phyloP scores from a whole-genome alignment of 768 basidiomycete genomes.

The Kwoniella mangroviensis region DNA sequence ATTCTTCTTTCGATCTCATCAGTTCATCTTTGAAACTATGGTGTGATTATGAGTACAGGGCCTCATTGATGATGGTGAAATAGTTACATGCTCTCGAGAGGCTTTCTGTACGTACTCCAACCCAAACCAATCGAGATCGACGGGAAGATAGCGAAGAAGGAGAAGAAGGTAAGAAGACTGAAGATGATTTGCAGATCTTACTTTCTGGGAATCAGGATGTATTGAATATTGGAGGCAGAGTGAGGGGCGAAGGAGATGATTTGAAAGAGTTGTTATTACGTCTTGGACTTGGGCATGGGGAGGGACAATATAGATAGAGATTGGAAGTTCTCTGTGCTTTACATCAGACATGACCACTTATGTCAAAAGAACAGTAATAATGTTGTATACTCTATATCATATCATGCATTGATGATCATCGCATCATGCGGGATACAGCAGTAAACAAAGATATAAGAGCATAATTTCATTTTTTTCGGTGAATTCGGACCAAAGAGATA shows the following conservation, averaged over 20 bases:
- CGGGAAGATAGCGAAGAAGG: not conserved
- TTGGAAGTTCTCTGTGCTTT: too few species aligned
- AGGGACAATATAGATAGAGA: not conserved
- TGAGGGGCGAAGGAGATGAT: slow-evolving; percentile 14
- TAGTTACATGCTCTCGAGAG: slow-evolving; percentile 44
- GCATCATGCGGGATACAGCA: too few species aligned
- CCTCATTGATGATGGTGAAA: not conserved
- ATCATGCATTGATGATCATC: too few species aligned
- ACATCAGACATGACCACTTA: too few species aligned
- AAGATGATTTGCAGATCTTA: slow-evolving; percentile 34
- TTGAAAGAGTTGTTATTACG: slow-evolving; percentile 37
- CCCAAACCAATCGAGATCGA: not conserved
- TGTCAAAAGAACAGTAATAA: not conserved
- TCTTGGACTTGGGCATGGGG: slow-evolving; percentile 19
- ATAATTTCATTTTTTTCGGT: not conserved
- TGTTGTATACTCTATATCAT: not conserved
- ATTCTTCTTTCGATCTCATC: too few species aligned
- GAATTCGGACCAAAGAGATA: slow-evolving; percentile 7
- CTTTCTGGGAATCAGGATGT: slow-evolving; percentile 23
- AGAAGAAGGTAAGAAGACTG: slow-evolving; percentile 11
- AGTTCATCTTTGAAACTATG: too few species aligned
- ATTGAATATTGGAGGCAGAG: not conserved
- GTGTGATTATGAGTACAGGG: too few species aligned
- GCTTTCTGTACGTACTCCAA: slow-evolving; percentile 30
- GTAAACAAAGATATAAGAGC: too few species aligned